A percentile compares a stretch with the other conserved stretches of the same genome.
These are phyloP conservation scores for Typha latifolia DNA, from an alignment of 176 grass and related monocot species.

Conservation along the genomic window DNA sequence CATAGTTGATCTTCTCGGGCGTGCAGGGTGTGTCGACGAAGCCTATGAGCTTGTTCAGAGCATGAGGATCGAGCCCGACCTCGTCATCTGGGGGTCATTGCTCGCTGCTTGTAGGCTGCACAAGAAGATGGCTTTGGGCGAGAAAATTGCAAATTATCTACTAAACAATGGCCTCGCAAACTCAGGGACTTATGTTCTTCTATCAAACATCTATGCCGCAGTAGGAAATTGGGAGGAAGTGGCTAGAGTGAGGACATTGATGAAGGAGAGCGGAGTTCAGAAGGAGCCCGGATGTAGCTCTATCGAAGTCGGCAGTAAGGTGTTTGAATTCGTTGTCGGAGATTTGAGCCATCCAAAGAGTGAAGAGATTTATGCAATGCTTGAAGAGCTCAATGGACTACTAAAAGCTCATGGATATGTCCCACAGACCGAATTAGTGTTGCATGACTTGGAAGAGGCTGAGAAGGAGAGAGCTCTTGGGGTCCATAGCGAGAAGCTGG, in stretches of 20 bases:
- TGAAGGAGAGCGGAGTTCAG: slow-evolving; percentile 66
- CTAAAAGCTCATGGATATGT: slow-evolving; percentile 63
- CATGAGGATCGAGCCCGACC: slow-evolving; percentile 48
- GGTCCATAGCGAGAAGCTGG: slow-evolving; percentile 87
- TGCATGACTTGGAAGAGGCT: slow-evolving; percentile 58
- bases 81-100: slow-evolving; percentile 58
- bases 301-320: slow-evolving; percentile 54
- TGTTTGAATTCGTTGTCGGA: slow-evolving; percentile 65
- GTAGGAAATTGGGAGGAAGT: slow-evolving; percentile 62
- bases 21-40: slow-evolving; percentile 54
- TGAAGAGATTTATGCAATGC: slow-evolving; percentile 62
- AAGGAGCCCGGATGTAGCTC: slow-evolving; percentile 80
- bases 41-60: slow-evolving; percentile 58
- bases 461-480: slow-evolving; percentile 57
- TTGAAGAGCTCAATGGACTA: slow-evolving; percentile 53
- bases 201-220: slow-evolving; percentile 80
- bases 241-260: slow-evolving; percentile 41
- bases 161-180: slow-evolving; percentile 49
- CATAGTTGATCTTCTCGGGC: slow-evolving; percentile 71
- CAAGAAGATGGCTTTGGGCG: slow-evolving; percentile 56
- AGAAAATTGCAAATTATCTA: slow-evolving; percentile 62
- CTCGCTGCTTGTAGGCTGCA: slow-evolving; percentile 67
- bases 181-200: slow-evolving; percentile 63
- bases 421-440: slow-evolving; percentile 52
- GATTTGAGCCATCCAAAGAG: slow-evolving; percentile 57